Percentiles rank a stretch among this genome's conserved stretches.
phyloP scores from a whole-genome alignment of 768 basidiomycete species.

The Tephrocybe sp. region DNA sequence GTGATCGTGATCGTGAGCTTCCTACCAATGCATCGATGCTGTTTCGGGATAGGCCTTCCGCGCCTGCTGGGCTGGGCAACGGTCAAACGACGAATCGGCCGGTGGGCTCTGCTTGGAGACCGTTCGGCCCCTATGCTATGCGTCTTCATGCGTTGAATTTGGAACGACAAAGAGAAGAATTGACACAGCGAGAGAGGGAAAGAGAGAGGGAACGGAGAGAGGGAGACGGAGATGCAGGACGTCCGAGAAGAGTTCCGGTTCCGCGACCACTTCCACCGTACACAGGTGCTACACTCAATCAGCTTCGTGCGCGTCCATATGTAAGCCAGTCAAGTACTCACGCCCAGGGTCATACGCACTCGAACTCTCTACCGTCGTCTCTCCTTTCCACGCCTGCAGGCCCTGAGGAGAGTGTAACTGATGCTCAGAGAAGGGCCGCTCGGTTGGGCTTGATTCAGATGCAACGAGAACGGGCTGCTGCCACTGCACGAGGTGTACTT shows the following conservation, averaged over 20 bases:
- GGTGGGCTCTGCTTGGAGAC: background rate
- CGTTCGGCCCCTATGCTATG: background rate
- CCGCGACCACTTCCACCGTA: background rate
- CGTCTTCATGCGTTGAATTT: background rate
- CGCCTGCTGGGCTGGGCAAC: background rate
- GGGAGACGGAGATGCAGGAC: background rate
- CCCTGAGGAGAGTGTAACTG: constrained; percentile 42
- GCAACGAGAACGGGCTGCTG: constrained; percentile 2
- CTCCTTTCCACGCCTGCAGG: constrained; percentile 23
- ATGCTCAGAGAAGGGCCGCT: constrained; percentile 36
- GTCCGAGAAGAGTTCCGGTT: background rate
- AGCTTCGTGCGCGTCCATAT: constrained; percentile 12
- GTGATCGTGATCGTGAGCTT: background rate
- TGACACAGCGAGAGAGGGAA: background rate
- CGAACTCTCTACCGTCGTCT: constrained; percentile 28
- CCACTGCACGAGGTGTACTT: background rate
- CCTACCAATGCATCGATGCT: constrained; percentile 10
- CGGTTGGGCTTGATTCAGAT: constrained; percentile 31
- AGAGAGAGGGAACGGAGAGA: constrained; percentile 2
- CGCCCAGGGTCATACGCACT: constrained; percentile 3
- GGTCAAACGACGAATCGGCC: background rate
- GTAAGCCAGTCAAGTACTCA: constrained; percentile 8
- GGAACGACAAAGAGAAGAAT: background rate
- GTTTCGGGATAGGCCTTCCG: constrained; percentile 6
- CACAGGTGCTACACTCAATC: background rate